Evolutionary conservation across 768 basidiomycete genomes (phyloP).

Genomic region (Phanerochaete sordida): DNA sequence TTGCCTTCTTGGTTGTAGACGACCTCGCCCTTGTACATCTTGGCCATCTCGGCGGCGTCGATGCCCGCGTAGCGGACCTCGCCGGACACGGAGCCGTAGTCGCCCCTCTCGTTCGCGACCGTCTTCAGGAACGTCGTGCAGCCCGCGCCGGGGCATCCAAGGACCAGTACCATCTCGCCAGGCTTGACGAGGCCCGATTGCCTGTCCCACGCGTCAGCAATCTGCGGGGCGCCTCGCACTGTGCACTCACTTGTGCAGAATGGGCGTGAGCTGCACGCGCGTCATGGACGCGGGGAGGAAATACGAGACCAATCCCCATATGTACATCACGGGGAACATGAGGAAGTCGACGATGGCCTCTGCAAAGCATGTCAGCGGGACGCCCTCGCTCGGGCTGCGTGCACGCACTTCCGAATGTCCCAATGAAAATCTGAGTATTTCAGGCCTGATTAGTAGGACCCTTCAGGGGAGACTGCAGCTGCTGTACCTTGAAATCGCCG

Average conservation of each 20-base stretch:
- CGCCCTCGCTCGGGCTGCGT: not conserved
- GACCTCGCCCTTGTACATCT: constrained; percentile 75
- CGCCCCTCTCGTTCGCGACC: constrained; percentile 72
- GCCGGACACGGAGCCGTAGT: constrained; percentile 61
- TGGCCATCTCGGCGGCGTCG: constrained; percentile 67
- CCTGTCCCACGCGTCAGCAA: constrained; percentile 28
- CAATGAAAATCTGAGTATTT: constrained; percentile 46
- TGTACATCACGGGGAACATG: constrained; percentile 44
- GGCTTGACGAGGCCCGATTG: constrained; percentile 69
- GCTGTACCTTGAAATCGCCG: constrained; percentile 49
- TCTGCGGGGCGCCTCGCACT: not conserved
- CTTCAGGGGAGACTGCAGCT: not conserved
- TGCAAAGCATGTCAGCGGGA: constrained; percentile 16
- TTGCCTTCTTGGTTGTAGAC: constrained; percentile 75
- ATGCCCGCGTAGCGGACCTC: constrained; percentile 85
- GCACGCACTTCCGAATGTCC: constrained; percentile 55
- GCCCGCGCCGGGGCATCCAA: constrained; percentile 81
- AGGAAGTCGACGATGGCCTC: constrained; percentile 54
- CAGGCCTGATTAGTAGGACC: not conserved
- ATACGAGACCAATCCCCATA: constrained; percentile 40
- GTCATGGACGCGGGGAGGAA: constrained; percentile 33
- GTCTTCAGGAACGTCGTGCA: constrained; percentile 85
- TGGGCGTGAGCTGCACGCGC: constrained; percentile 33
- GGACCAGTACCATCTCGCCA: constrained; percentile 84
- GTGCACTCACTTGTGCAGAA: constrained; percentile 51